A percentile compares a stretch with the other conserved stretches of the same genome.
Conservation (phyloP, 1,139 yeast species). For the Kurtzmaniella natalensis region DNA sequence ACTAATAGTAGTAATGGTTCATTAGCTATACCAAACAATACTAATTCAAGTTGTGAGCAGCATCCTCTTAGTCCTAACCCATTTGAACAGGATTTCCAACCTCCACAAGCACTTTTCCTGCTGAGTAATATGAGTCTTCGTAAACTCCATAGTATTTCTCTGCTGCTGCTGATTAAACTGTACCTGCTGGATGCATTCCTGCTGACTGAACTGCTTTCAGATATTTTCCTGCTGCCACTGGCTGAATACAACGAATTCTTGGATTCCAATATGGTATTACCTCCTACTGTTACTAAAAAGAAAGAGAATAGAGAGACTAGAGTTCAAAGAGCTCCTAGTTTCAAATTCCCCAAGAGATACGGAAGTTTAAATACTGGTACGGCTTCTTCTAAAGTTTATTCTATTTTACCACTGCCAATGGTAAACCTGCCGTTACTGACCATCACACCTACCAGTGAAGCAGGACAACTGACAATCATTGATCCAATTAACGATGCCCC, state of each 20-base stretch:
- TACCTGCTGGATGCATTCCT: conserved; percentile 23
- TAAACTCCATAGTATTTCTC: conserved; percentile 1
- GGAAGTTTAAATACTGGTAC: background rate
- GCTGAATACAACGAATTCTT: conserved; percentile 16
- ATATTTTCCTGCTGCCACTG: conserved; percentile 21
- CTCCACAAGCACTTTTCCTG: conserved; percentile 30
- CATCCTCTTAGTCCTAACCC: conserved; percentile 1
- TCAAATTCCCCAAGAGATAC: conserved; percentile 5
- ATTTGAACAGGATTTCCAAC: conserved; percentile 24
- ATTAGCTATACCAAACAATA: too few relatives aligned
- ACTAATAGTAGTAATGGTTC: background rate
- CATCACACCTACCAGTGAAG: conserved; percentile 29
- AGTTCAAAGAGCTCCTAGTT: conserved; percentile 1
- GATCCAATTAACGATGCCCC: conserved; percentile 43
- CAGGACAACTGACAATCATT: conserved; percentile 21
- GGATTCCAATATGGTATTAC: too few relatives aligned
- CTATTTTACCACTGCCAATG: conserved; percentile 25
- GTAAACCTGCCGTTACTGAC: conserved; percentile 35
- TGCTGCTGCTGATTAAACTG: conserved; percentile 23
- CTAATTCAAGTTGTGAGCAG: too few relatives aligned
- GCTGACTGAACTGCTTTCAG: conserved; percentile 27
- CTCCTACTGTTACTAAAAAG: conserved; percentile 15
- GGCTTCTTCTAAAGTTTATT: conserved; percentile 6
- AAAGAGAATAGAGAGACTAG: background rate
- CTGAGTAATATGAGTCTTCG: background rate